Conservation (phyloP, 805 yeast genomes). For the Metschnikowia matae region DNA sequence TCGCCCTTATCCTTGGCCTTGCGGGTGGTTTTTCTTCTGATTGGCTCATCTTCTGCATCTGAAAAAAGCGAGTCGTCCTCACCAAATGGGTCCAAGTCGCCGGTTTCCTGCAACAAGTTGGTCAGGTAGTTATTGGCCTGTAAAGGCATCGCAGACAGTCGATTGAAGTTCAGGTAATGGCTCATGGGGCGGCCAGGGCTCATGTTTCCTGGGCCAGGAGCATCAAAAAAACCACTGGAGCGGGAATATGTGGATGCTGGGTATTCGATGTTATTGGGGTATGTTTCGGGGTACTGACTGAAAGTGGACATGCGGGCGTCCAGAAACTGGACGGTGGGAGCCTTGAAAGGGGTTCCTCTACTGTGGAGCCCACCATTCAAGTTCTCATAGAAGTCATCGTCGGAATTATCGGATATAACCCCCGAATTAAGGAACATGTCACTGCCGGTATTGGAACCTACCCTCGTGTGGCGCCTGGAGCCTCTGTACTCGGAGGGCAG, state of each 20-base stretch:
- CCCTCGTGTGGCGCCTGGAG: constrained; percentile 8
- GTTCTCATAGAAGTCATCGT: constrained; percentile 17
- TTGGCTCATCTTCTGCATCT: constrained; percentile 34
- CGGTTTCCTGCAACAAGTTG: constrained; percentile 38
- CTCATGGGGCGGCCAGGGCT: constrained; percentile 1
- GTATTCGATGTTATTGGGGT: constrained; percentile 11
- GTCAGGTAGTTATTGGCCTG: constrained; percentile 31
- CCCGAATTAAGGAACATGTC: constrained; percentile 7
- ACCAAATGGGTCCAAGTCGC: constrained; percentile 40
- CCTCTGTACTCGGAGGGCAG: constrained; percentile 2
- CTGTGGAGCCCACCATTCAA: constrained; percentile 17
- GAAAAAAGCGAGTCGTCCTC: constrained; percentile 42
- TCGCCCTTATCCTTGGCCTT: constrained; percentile 14
- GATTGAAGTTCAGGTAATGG: not conserved
- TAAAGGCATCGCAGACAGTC: constrained; percentile 9
- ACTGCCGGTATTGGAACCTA: constrained; percentile 9
- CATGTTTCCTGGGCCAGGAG: not conserved
- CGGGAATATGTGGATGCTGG: constrained; percentile 16
- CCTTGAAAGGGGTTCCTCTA: constrained; percentile 4
- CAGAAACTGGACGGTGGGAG: constrained; percentile 7
- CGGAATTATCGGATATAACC: constrained; percentile 12
- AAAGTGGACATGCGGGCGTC: constrained; percentile 7
- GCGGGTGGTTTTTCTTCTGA: constrained; percentile 25
- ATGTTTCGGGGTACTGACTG: constrained; percentile 4
- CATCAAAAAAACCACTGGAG: constrained; percentile 5